Percentiles rank a stretch among this genome's conserved stretches.
Conservation (phyloP, 164 flowering plant species). For the Dillenia turbinata region DNA sequence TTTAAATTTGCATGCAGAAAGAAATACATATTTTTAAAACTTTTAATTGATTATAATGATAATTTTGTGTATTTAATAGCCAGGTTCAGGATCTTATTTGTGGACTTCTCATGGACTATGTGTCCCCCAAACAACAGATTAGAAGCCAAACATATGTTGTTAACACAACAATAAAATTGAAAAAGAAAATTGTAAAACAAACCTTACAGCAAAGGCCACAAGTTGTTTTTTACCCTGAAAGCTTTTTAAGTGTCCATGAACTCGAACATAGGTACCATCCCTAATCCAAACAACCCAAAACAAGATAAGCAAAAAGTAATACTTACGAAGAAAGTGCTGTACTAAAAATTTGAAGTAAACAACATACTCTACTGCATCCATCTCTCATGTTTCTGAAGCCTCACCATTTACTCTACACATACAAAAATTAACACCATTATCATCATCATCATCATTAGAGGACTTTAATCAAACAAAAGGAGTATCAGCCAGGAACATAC, state of each 20-base stretch:
- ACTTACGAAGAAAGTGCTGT: neutral
- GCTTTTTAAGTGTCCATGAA: conserved; percentile 75
- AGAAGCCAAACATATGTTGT: too few species aligned
- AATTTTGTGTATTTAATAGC: too few species aligned
- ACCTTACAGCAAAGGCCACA: conserved; percentile 70
- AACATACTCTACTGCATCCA: conserved; percentile 44
- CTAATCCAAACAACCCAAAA: conserved; percentile 21
- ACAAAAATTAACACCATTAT: neutral
- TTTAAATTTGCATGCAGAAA: too few species aligned
- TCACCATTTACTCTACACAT: conserved; percentile 55
- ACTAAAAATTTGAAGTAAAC: too few species aligned
- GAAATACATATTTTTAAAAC: too few species aligned
- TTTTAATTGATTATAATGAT: too few species aligned
- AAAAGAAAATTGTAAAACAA: conserved; percentile 1
- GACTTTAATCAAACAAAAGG: neutral
- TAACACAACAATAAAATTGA: neutral
- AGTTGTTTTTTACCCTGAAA: conserved; percentile 68
- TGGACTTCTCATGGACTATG: too few species aligned
- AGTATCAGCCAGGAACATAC: conserved; percentile 19
- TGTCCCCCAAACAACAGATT: too few species aligned
- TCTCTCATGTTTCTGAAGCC: conserved; percentile 47
- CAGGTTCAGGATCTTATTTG: too few species aligned
- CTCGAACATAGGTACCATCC: conserved; percentile 78
- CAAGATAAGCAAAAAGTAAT: neutral
- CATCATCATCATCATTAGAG: too few species aligned